These are phyloP conservation scores for Apiospora hydei DNA, from an alignment of 2,329 filamentous ascomycete genomes.

Conservation along the genomic window DNA sequence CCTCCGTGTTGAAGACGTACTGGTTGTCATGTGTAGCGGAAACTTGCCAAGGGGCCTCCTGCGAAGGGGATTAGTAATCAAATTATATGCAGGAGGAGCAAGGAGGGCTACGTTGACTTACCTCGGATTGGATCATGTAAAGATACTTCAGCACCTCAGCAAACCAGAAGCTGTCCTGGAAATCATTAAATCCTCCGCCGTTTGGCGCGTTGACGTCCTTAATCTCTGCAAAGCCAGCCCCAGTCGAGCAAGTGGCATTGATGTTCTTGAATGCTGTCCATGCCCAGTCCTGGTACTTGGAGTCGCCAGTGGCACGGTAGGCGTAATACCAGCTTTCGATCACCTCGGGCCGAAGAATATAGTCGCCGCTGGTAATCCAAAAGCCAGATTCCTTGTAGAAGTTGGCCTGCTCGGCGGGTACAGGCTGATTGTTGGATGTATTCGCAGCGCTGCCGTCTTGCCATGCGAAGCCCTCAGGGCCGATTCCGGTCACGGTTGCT, in stretches of 20 bases:
- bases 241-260: constrained; percentile 66
- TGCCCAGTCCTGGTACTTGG: constrained; percentile 82
- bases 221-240: constrained; percentile 72
- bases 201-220: constrained; percentile 67
- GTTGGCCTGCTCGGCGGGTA: constrained; percentile 53
- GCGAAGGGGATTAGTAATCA: constrained; percentile 10
- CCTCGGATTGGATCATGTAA: constrained; percentile 71
- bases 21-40: constrained; percentile 52
- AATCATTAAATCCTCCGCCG: constrained; percentile 70
- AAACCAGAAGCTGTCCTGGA: constrained; percentile 88
- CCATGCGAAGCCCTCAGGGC: constrained; percentile 77
- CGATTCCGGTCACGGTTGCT: constrained; percentile 73
- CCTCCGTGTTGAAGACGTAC: constrained; percentile 61
- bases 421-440: constrained; percentile 48
- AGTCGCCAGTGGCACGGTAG: constrained; percentile 78
- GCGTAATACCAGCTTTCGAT: constrained; percentile 89
- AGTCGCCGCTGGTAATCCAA: constrained; percentile 68
- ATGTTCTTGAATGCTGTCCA: constrained; percentile 80
- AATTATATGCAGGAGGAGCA: neutral
- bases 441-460: constrained; percentile 48
- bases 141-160: constrained; percentile 88
- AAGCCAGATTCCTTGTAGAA: constrained; percentile 77
- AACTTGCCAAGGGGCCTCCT: constrained; percentile 63
- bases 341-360: constrained; percentile 80
- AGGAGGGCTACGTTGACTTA: constrained; percentile 30